A percentile compares a stretch with the other conserved stretches of the same genome.
phyloP scores from a whole-genome alignment of 306 rosid genomes.

The Inga leiocalycina region DNA sequence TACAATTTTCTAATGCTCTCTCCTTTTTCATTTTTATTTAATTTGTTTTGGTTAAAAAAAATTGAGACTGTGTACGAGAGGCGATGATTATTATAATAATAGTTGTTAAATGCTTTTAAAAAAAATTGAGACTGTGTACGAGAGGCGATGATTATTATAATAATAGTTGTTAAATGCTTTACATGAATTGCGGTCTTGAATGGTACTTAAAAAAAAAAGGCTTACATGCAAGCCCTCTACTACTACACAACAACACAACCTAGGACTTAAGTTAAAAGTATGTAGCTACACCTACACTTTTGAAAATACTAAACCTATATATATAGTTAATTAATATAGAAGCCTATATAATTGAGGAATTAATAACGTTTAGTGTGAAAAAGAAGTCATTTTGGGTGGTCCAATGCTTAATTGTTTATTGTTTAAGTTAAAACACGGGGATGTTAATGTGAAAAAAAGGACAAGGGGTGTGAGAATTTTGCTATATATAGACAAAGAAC shows the following conservation, averaged over 20 bases:
- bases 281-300: constrained; percentile 1
- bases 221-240: background rate
- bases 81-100: constrained; percentile 28
- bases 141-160: constrained; percentile 16
- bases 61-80: background rate
- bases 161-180: constrained; percentile 30
- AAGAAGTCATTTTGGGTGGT: background rate
- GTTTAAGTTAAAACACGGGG: background rate
- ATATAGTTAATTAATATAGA: background rate
- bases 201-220: background rate
- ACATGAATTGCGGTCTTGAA: constrained; percentile 42
- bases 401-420: background rate
- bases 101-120: constrained; percentile 18
- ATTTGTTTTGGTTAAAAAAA: background rate
- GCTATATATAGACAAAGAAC: constrained; percentile 7
- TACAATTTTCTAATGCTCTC: constrained; percentile 24
- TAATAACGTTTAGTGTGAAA: background rate
- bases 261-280: background rate
- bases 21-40: background rate
- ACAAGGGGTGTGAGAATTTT: background rate
- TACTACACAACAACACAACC: background rate
- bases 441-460: background rate
- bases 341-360: background rate
- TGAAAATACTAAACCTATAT: background rate
- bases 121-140: background rate